Percentiles rank a stretch among this genome's conserved stretches.
Conservation (phyloP, 1,284 basidiomycete genomes). For the Sutorius eximius region DNA sequence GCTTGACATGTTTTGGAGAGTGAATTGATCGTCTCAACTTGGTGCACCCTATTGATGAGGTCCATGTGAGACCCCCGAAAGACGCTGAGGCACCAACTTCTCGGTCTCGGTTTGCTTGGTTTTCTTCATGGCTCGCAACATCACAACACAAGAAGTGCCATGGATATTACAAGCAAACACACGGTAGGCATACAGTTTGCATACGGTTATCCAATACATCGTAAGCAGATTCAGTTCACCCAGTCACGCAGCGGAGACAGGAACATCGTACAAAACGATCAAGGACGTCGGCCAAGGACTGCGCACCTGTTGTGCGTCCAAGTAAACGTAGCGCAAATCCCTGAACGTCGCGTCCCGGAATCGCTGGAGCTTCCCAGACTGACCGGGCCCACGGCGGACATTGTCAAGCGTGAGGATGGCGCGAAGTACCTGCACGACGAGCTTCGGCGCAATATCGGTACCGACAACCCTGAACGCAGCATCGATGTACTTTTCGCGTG, state of each 20-base stretch:
- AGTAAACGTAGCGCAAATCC: slow-evolving; percentile 44
- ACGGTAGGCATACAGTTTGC: too few species aligned
- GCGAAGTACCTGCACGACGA: slow-evolving; percentile 48
- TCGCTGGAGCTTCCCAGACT: slow-evolving; percentile 52
- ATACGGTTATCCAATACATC: slow-evolving; percentile 8
- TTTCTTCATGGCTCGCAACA: too few species aligned
- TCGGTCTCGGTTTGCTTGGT: too few species aligned
- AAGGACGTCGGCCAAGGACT: slow-evolving; percentile 56
- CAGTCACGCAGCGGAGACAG: slow-evolving; percentile 19
- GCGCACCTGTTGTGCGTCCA: slow-evolving; percentile 43
- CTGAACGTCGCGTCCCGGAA: slow-evolving; percentile 36
- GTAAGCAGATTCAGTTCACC: not conserved
- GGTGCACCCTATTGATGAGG: not conserved
- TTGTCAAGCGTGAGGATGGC: slow-evolving; percentile 51
- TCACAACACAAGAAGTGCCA: too few species aligned
- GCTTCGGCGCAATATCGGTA: slow-evolving; percentile 53
- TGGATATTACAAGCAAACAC: too few species aligned
- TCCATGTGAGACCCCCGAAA: not conserved
- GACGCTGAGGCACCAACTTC: not conserved
- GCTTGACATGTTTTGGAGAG: slow-evolving; percentile 44
- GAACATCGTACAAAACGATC: slow-evolving; percentile 42
- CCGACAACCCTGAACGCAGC: slow-evolving; percentile 58
- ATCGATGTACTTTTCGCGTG: slow-evolving; percentile 55
- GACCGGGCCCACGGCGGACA: slow-evolving; percentile 52
- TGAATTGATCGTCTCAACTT: not conserved